phyloP scores from a whole-genome alignment of 192 early-diverging fungal species.

The Backusella westeae region DNA sequence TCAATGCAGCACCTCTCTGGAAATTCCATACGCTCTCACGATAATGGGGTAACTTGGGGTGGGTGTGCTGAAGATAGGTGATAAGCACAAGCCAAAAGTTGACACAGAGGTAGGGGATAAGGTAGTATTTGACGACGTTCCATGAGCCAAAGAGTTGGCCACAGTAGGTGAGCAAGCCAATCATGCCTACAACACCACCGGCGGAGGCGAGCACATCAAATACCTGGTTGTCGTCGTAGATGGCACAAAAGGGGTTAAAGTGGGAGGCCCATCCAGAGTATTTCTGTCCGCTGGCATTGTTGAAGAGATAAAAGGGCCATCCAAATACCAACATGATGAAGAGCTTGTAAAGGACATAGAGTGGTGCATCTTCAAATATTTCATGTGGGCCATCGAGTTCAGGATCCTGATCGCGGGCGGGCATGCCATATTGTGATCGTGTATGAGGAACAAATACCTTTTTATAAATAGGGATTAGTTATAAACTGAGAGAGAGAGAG shows the following conservation, averaged over 20 bases:
- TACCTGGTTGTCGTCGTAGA: slow-evolving; percentile 79
- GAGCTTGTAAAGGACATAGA: slow-evolving; percentile 62
- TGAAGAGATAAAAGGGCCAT: slow-evolving; percentile 86
- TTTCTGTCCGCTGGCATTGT: slow-evolving; percentile 77
- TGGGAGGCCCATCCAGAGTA: slow-evolving; percentile 79
- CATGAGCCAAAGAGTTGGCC: slow-evolving; percentile 45
- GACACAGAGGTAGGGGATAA: slow-evolving; percentile 89
- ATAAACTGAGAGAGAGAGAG: background rate
- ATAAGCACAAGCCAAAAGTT: slow-evolving; percentile 97
- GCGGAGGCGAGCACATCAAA: slow-evolving; percentile 71
- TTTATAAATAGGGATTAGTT: background rate
- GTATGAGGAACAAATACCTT: slow-evolving; percentile 77
- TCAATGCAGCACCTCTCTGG: slow-evolving; percentile 82
- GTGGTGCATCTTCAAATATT: slow-evolving; percentile 73
- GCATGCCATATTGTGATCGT: slow-evolving; percentile 55
- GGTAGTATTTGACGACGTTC: slow-evolving; percentile 79
- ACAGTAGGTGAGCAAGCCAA: slow-evolving; percentile 50
- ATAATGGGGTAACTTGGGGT: slow-evolving; percentile 89
- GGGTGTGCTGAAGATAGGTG: slow-evolving; percentile 93
- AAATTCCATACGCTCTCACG: slow-evolving; percentile 84
- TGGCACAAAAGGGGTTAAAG: slow-evolving; percentile 76
- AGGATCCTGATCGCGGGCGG: slow-evolving; percentile 38
- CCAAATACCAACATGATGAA: slow-evolving; percentile 74
- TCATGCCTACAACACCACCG: slow-evolving; percentile 56
- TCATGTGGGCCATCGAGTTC: slow-evolving; percentile 32